Base-by-base conservation (phyloP, 768 basidiomycete genomes). In the Butyriboletus loyo region DNA sequence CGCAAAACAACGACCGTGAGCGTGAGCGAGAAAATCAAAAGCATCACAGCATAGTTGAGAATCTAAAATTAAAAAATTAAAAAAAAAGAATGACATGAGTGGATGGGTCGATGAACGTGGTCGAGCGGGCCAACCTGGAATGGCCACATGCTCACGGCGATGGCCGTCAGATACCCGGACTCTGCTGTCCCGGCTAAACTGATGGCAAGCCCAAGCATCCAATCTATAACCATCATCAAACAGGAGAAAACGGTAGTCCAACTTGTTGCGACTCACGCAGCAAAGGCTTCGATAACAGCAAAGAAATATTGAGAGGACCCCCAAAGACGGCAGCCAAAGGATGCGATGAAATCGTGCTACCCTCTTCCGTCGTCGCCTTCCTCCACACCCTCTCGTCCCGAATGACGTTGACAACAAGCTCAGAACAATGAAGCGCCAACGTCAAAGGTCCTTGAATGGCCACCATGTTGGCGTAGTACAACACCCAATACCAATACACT, bases 191-290 rank as follows among this genome's bases (percentile, higher is more conserved):
- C 55, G 0, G 50, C 44, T 31, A 61, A 55, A 49, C 42, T 55
- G 31, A 68, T 58, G 7, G 65, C 60, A 27, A 69, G 63, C 7
- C 67, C 66, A 34, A 70, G 62, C 67, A 70, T 68, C 69, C 66
- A 66, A 42, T 68, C 67, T 68, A 39, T 5, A 21, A 19, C 2
- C 31, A n/a, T 22, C 10, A 30, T 51, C 38, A 50, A n/a, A 50
- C 28, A 35, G 8, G 44, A 27, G 15, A 21, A 27, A 36, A 32
- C 9, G 13, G 17, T 9, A 13, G 21, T n/a, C 14, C 31, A 28
- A 28, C 7, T n/a, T 1, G 5, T 28, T 22, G n/a, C n/a, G 8
- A 58, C 68, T 56, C 37, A 70, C 66, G 67, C 13, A 68, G 25
- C 13, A 70, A 13, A 13, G 64, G 64, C 24, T 68, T 70, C 15